Evolutionary conservation across 164 flowering plant species (phyloP).

Genomic region (Akebia trifoliata): DNA sequence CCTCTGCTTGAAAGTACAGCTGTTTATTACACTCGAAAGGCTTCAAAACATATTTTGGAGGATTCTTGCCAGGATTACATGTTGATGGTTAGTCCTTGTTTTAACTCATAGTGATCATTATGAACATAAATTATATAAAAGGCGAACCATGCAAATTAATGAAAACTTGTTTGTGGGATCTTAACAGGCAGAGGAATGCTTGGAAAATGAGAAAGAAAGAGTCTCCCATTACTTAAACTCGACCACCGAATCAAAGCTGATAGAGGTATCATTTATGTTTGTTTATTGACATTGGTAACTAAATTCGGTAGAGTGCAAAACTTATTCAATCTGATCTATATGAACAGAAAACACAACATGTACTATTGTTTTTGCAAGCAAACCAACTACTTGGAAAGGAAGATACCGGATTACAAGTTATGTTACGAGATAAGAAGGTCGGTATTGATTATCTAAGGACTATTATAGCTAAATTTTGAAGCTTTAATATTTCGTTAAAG

Average conservation of each 20-base stretch:
- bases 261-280: slow-evolving; percentile 31
- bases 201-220: slow-evolving; percentile 45
- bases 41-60: slow-evolving; percentile 31
- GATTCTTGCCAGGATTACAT: slow-evolving; percentile 40
- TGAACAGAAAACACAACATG: slow-evolving; percentile 38
- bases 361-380: slow-evolving; percentile 25
- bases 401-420: slow-evolving; percentile 44
- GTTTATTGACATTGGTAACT: no score
- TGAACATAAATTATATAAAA: neutral
- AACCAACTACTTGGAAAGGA: slow-evolving; percentile 47
- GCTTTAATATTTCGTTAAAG: neutral
- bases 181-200: slow-evolving; percentile 44
- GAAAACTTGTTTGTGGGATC: neutral
- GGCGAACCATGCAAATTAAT: neutral
- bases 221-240: slow-evolving; percentile 43
- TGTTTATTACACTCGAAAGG: slow-evolving; percentile 36
- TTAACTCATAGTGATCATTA: neutral
- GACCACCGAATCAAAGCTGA: slow-evolving; percentile 43
- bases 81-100: slow-evolving; percentile 25
- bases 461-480: neutral
- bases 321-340: neutral
- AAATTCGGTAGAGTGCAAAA: no score
- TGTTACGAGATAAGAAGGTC: slow-evolving; percentile 54
- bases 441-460: neutral
- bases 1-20: slow-evolving; percentile 29